Conservation (phyloP, 2,329 filamentous ascomycete genomes). For the Aspergillus sergii region DNA sequence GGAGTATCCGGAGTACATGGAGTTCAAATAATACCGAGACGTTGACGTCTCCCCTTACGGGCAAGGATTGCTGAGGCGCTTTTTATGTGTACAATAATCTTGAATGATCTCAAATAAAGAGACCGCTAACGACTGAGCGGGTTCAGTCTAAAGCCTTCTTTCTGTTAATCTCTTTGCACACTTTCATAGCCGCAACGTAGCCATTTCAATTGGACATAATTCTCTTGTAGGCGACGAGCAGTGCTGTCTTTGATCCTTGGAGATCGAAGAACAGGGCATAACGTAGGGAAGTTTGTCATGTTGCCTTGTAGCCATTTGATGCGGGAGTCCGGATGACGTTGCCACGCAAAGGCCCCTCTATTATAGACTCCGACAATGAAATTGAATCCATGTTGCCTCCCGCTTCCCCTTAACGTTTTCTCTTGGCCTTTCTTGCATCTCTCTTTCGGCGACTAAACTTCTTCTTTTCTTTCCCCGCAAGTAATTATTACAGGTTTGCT, state of each 20-base stretch:
- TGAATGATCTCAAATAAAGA: neutral
- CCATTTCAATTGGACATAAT: neutral
- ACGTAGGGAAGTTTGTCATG: neutral
- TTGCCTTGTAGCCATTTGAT: neutral
- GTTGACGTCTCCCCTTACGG: slow-evolving; percentile 34
- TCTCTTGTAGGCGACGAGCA: neutral
- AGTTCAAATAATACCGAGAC: slow-evolving; percentile 36
- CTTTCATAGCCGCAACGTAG: neutral
- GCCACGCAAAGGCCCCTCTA: slow-evolving; percentile 19
- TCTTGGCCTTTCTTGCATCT: neutral
- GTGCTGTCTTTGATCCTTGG: neutral
- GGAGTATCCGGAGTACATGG: slow-evolving; percentile 44
- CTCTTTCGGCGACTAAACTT: neutral
- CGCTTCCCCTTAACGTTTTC: slow-evolving; percentile 4
- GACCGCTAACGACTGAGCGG: neutral
- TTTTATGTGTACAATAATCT: slow-evolving; percentile 27
- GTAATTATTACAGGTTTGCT: neutral
- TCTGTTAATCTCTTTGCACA: too few relatives aligned
- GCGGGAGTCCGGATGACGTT: slow-evolving; percentile 20
- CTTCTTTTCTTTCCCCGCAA: neutral
- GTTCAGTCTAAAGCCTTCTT: neutral
- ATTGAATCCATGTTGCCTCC: slow-evolving; percentile 6
- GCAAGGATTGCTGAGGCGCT: slow-evolving; percentile 31
- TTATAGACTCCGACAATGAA: slow-evolving; percentile 8
- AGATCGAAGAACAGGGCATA: neutral